Evolutionary conservation across 2,329 filamentous ascomycete species (phyloP), one percentile per base, ranked within the genome.

Genomic region (Trichoderma pleuroti): DNA sequence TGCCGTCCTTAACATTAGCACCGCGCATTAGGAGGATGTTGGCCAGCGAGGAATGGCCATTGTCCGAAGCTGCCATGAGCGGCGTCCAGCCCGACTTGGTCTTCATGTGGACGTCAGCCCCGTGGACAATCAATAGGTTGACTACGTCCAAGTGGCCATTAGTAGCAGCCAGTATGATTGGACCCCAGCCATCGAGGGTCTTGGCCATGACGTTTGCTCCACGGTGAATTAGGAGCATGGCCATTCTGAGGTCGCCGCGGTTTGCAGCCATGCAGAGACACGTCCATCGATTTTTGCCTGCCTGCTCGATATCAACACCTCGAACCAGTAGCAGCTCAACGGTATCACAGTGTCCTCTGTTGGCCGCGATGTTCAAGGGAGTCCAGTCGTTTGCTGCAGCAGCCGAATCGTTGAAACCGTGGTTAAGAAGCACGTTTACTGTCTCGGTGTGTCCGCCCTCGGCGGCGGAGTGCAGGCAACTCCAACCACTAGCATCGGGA

Each of bases 181-280:
- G 36, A 24, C 59, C 42, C 68, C 63, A 64, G 6, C 69, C 68
- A 14, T 46, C 63, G 2, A 39, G 9, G 4, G 62, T 52, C 9
- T n/a, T 30, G 14, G 21, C 32, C 36, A 28, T 24, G 30, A 66
- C 60, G 18, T 49, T 60, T 16, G 71, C 71, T 14, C 71, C 71
- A 7, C 63, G 49, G 18, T 60, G 26, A 12, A 72, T 57, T 1
- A 72, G 32, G 11, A 63, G 49, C 36, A 52, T 54, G 46, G 63
- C 52, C 14, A 60, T 57, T 36, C 26, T 21, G 0, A 60, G 16
- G n/a, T 71, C 46, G 14, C 69, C 69, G 6, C 52, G 68, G 10
- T 68, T 59, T 32, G 71, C 71, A 6, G 71, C 71, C 57, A 72
- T 28, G 18, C 68, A 64, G 9, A 72, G 57, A n/a, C 68, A 30